phyloP scores from a whole-genome alignment of 2,329 filamentous ascomycete genomes.

The Camillea tinctor region DNA sequence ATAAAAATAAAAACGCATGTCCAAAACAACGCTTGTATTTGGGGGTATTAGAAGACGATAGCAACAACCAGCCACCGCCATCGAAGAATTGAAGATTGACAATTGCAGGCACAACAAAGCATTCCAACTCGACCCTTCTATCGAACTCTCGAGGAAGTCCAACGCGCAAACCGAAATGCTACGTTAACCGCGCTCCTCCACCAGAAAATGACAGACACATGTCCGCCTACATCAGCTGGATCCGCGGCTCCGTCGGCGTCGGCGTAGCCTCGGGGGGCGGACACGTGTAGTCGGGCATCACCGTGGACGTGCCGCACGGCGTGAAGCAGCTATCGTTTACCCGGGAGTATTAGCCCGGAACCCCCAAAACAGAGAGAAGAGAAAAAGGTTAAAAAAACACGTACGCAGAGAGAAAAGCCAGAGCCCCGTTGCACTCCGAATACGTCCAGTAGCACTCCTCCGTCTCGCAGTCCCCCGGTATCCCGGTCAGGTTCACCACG shows the following conservation, averaged over 20 bases:
- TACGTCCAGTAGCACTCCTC: slow-evolving; percentile 15
- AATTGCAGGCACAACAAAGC: too few species aligned
- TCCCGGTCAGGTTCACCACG: neutral
- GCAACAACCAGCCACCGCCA: too few species aligned
- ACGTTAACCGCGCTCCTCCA: neutral
- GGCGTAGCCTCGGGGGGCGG: slow-evolving; percentile 1
- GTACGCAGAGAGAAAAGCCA: slow-evolving; percentile 18
- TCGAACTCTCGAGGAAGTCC: too few species aligned
- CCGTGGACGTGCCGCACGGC: slow-evolving; percentile 15
- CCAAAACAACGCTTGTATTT: too few species aligned
- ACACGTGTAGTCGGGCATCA: slow-evolving; percentile 12
- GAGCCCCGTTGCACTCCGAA: slow-evolving; percentile 12
- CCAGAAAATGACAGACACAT: neutral
- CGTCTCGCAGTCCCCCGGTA: neutral
- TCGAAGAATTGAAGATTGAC: too few species aligned
- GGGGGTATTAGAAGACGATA: too few species aligned
- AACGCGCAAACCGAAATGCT: too few species aligned
- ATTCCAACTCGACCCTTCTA: too few species aligned
- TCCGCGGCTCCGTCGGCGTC: neutral
- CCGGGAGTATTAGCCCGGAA: neutral
- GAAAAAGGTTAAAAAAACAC: neutral
- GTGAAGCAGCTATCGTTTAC: slow-evolving; percentile 20
- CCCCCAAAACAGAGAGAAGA: neutral
- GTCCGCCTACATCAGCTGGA: too few species aligned
- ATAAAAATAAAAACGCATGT: too few species aligned